Evolutionary conservation across 2,329 filamentous ascomycete species (phyloP).

Genomic region (Monosporascus sp.): DNA sequence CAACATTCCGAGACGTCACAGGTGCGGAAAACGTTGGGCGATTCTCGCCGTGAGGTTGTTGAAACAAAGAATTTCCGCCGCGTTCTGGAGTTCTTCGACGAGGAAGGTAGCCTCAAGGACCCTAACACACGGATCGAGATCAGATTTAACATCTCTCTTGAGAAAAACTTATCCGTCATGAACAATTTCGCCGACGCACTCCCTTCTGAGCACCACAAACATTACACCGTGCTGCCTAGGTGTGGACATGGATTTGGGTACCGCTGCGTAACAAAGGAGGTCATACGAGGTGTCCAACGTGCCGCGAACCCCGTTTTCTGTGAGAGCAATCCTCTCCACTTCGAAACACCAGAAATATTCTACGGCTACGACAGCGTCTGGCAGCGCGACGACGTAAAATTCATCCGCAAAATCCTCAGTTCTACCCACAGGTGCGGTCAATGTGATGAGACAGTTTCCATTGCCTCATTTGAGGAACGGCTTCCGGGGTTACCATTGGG

Average conservation of each 20-base stretch:
- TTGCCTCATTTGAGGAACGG: no score
- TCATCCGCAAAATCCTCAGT: no score
- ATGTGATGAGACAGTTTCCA: no score
- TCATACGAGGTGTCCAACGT: conserved; percentile 2
- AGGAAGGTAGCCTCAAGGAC: conserved; percentile 3
- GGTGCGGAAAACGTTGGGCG: no score
- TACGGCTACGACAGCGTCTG: no score
- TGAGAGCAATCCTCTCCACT: no score
- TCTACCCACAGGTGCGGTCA: no score
- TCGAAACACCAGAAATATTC: no score
- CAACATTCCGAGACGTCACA: not conserved
- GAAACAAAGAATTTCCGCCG: conserved; percentile 4
- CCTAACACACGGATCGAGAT: conserved; percentile 2
- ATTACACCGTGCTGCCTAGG: conserved; percentile 6
- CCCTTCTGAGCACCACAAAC: conserved; percentile 4
- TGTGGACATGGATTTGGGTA: conserved; percentile 15
- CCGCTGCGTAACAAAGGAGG: conserved; percentile 1
- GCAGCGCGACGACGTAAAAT: no score
- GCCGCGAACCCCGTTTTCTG: not conserved
- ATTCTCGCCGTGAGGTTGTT: not conserved
- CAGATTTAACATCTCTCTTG: conserved; percentile 5
- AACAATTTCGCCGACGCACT: conserved; percentile 2
- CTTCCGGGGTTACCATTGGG: no score
- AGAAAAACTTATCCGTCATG: conserved; percentile 2
- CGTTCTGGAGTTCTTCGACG: conserved; percentile 10